phyloP scores from a whole-genome alignment of 192 early-diverging fungal genomes.

The Diversispora eburnea region DNA sequence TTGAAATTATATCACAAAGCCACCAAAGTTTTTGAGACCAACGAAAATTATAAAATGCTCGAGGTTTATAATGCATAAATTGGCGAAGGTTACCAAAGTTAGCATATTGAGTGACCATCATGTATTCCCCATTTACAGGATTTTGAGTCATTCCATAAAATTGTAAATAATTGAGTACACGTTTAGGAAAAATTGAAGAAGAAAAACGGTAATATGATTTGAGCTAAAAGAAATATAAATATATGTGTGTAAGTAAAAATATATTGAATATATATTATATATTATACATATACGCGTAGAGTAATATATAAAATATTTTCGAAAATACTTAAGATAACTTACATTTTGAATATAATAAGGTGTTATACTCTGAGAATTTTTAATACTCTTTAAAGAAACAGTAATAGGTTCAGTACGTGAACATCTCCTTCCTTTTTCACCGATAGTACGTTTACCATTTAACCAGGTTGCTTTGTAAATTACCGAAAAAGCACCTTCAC shows the following conservation, averaged over 20 bases:
- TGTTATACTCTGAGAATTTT: constrained; percentile 13
- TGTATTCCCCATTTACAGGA: background rate
- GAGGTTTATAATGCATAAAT: background rate
- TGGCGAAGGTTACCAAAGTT: background rate
- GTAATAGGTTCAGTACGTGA: background rate
- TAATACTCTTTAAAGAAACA: constrained; percentile 11
- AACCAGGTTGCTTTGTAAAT: constrained; percentile 13
- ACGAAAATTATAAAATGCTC: background rate
- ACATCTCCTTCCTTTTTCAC: background rate
- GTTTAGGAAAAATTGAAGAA: background rate
- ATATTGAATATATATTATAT: background rate
- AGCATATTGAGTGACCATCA: constrained; percentile 8
- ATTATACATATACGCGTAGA: background rate
- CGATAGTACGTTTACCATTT: background rate
- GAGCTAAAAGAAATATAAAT: background rate
- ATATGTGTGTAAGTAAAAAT: background rate
- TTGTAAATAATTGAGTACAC: background rate
- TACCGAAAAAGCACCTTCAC: background rate
- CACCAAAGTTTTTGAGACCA: constrained; percentile 16
- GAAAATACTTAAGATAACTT: background rate
- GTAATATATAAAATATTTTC: background rate
- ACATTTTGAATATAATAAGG: background rate
- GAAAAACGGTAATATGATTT: background rate
- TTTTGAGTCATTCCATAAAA: constrained; percentile 14
- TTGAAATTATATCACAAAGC: constrained; percentile 10